Base-by-base conservation (phyloP, 2,329 filamentous ascomycete species). In the Alternaria viburni region DNA sequence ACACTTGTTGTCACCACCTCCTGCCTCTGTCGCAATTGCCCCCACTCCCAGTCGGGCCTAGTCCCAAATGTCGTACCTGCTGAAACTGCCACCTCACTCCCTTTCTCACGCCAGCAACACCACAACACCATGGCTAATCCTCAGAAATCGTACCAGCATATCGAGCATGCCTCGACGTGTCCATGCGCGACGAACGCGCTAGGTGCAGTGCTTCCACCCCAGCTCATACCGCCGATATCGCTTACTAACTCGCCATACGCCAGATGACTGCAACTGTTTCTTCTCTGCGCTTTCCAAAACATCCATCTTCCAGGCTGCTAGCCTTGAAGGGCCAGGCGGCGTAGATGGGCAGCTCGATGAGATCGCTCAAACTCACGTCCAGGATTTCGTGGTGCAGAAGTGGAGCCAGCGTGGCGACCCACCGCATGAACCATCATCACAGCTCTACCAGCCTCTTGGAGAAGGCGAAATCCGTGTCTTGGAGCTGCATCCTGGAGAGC, bases 391-490 rank as follows among this genome's bases (percentile, higher is more conserved):
- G 26, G 21, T 11, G 11, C 10, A 28, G 1, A 66, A 61, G 46
- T 30, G 17, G 26, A n/a, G 12, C 12, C 47, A 46, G 17, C 23
- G 30, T 23, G 36, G 43, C 6, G 51, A 51, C 23, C 26, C 6
- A 30, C 10, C 19, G 12, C 32, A 28, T 7, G 12, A 13, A 4
- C 23, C 52, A 4, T 21, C 44, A n/a, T 36, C 47, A 8, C n/a
- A 50, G 19, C 41, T 63, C 7, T 69, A 69, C 17, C 41, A 45
- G 25, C 50, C 60, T 4, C 62, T 71, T 5, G 8, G 36, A 0
- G 25, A 62, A 3, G 69, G 69, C 15, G 73, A 73, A n/a, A 70
- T 71, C 12, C 66, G 72, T 9, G 60, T 74, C 11, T 21, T 75
- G 19, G 69, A 75, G 28, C 60, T 74, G 5, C 43, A 65, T 45